Evolutionary conservation across 1,284 basidiomycete genomes (phyloP), one percentile per base, ranked within the genome.

Genomic region (Cryptococcus sp.): DNA sequence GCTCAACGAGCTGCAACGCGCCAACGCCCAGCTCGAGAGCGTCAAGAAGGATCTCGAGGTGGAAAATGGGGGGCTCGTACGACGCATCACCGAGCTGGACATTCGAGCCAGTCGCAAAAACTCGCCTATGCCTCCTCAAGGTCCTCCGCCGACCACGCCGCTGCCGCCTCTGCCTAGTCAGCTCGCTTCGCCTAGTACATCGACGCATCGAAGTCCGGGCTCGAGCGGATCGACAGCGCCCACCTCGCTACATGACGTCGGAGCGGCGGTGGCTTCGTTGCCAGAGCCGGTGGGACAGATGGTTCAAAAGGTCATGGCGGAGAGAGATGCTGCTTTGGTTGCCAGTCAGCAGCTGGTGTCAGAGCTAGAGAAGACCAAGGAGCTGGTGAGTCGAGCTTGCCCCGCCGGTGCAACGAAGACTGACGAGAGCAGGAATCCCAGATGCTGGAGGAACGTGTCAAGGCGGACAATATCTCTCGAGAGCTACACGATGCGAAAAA

Each of bases 131-230:
- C 69, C 69, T 9, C 69, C 69, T 18, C 65, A 65, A 41, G 66
- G 66, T 18, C 69, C 69, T 9, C 69, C 69, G 12, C 69, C 69
- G 1, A 63, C 57, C 16, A 56, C 65, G 4, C 67, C 69, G 9
- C 48, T 71, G 4, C 69, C 69, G 18, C 67, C 67, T 3, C 51
- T 67, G 5, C 68, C 68, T 2, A 35, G 37, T 12, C 31, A 40
- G 4, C n/a, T 33, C 21, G 18, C 49, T 4, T 22, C 49, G 38
- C 43, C 53, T 49, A n/a, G 52, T 41, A n/a, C 45, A 51, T 33
- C 52, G 48, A 25, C 53, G 43, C 45, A 53, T 48, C 45, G 44
- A 31, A 25, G 50, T 42, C 12, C 35, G 47, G 6, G 31, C 7
- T 28, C 24, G 11, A 23, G 16, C n/a, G 18, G 40, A 19, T 28